Conservation (phyloP, 257 asterid species). For the Solanum sejunctum region DNA sequence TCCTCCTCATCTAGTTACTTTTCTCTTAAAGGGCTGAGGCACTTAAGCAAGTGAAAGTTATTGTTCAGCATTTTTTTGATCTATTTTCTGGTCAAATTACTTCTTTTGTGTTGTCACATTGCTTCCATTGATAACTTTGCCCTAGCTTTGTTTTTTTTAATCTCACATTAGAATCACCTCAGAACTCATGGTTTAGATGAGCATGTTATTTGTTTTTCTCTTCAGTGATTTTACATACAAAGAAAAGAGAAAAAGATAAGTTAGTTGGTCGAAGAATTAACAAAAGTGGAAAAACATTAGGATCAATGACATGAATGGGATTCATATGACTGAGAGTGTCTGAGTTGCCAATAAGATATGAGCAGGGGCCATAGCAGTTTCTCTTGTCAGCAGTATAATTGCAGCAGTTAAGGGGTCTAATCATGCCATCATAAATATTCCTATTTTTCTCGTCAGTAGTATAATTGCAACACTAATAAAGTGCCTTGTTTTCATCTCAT, state of each 20-base stretch:
- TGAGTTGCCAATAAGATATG: not conserved
- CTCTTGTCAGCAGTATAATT: not conserved
- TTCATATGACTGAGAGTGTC: not conserved
- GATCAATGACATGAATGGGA: not conserved
- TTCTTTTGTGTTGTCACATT: not conserved
- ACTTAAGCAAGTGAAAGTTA: not conserved
- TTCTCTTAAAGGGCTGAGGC: not conserved
- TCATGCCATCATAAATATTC: not conserved
- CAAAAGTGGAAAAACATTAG: not conserved
- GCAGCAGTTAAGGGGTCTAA: not conserved
- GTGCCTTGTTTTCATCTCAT: not conserved
- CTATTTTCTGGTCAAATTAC: not conserved
- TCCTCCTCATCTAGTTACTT: not conserved
- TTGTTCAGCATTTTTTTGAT: not conserved
- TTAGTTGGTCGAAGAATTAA: not conserved
- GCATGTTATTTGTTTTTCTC: not conserved
- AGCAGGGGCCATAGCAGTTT: not conserved
- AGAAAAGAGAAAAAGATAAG: not conserved
- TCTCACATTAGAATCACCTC: not conserved
- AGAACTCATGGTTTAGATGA: not conserved
- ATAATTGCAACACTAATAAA: not conserved
- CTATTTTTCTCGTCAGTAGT: not conserved
- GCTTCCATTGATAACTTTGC: not conserved
- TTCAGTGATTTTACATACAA: not conserved
- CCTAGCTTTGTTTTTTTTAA: not conserved